Conservation (phyloP, 176 grass and related monocot genomes). For the Elaeis guineensis region DNA sequence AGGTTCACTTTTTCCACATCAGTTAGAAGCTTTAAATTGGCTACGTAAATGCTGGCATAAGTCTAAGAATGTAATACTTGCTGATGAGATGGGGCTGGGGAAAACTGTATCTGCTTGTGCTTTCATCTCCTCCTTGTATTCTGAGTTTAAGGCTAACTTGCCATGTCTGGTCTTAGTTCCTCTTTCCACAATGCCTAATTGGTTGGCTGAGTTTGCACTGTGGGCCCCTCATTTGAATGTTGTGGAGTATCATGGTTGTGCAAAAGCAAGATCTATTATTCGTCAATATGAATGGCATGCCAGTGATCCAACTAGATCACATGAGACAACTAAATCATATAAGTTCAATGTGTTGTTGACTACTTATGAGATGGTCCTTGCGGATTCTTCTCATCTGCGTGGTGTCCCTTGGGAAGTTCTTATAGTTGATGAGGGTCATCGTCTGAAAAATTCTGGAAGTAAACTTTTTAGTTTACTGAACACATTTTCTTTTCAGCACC, state of each 20-base stretch:
- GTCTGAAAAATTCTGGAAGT: conserved; percentile 93
- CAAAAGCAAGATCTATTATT: conserved; percentile 78
- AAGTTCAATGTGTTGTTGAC: conserved; percentile 93
- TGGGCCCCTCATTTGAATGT: conserved; percentile 98
- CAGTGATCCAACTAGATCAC: conserved; percentile 37
- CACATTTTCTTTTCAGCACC: conserved; percentile 82
- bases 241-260: conserved; percentile 95
- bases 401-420: conserved; percentile 93
- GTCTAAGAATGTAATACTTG: conserved; percentile 98
- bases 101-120: conserved; percentile 95
- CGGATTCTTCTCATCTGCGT: conserved; percentile 78
- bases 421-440: conserved; percentile 96
- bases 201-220: conserved; percentile 90
- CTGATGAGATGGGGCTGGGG: conserved; percentile 99
- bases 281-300: conserved; percentile 96
- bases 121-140: conserved; percentile 81
- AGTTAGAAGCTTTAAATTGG: conserved; percentile 99
- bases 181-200: conserved; percentile 98
- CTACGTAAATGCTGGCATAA: conserved; percentile 89
- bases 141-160: conserved; percentile 77
- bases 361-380: conserved; percentile 97
- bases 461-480: conserved; percentile 95
- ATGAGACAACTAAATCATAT: conserved; percentile 56
- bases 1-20: conserved; percentile 84
- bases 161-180: conserved; percentile 88